Evolutionary conservation across 169 alveolate species (phyloP), one percentile per base, ranked within the genome.

Genomic region (Plasmodium berghei): DNA sequence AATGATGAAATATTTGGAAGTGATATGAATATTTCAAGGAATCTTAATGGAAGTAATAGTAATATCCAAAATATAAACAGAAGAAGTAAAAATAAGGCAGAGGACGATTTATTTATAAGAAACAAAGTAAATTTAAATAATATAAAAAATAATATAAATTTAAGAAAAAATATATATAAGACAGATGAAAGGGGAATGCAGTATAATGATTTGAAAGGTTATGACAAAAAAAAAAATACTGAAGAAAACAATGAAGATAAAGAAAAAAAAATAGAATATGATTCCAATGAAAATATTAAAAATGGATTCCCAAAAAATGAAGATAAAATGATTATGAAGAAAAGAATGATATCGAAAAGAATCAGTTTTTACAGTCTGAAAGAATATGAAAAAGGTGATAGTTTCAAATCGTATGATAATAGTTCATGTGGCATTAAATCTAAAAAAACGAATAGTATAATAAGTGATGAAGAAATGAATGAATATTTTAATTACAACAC

Each of bases 311-410:
- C 42, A 34, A 49, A 58, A 52, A 52, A 22, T 28, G 46, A 2
- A 54, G 45, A 64, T 28, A 58, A 63, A 63, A 64, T 16, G 54
- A 9, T 46, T 22, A 2, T 49, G 34, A 58, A 77, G 52, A 73
- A 59, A 61, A 73, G 62, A 20, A 64, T 28, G 22, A 45, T 77
- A 12, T 42, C 63, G 8, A 77, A 77, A 49, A 77, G 54, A 52
- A 63, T 77, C 24, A 77, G 89, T 45, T 77, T 77, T 49, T 77
- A 63, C 20, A 64, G 89, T 69, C 40, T 77, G 77, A 64, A 77
- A 45, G 75, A 77, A 22, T 67, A 72, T 48, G 85, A 40, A 54
- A 64, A 69, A 56, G 42, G 59, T 18, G 1, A 61, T 52, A 34
- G 42, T 2, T 59, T 73, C 28, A 59, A 54, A 16, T 26, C 22